Percentiles rank a stretch among this genome's conserved stretches.
phyloP scores from a whole-genome alignment of 2,329 filamentous ascomycete genomes.

The Cladophialophora chaetospira region DNA sequence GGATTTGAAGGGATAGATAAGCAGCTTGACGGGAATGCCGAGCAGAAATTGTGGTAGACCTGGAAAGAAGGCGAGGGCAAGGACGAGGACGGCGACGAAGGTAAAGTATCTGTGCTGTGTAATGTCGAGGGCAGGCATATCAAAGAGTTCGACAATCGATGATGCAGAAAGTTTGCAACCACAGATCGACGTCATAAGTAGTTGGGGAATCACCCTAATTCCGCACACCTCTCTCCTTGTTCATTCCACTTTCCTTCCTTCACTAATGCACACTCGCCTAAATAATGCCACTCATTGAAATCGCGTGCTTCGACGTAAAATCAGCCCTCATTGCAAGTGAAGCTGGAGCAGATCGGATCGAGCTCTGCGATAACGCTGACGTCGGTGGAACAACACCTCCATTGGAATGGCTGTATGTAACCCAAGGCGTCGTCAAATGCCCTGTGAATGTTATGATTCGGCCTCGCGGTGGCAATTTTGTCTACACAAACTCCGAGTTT shows the following conservation, averaged over 20 bases:
- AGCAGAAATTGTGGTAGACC: slow-evolving; percentile 31
- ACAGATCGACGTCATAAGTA: background rate
- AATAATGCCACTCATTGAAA: slow-evolving; percentile 12
- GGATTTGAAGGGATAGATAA: background rate
- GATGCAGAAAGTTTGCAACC: background rate
- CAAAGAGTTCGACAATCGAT: background rate
- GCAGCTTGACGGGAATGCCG: slow-evolving; percentile 21
- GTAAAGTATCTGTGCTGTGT: slow-evolving; percentile 28
- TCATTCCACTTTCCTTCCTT: background rate
- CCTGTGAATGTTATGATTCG: slow-evolving; percentile 59
- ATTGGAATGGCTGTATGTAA: slow-evolving; percentile 33
- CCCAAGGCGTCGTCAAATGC: slow-evolving; percentile 33
- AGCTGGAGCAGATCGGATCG: slow-evolving; percentile 53
- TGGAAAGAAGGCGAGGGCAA: slow-evolving; percentile 29
- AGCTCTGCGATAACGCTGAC: slow-evolving; percentile 49
- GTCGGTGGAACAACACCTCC: slow-evolving; percentile 48
- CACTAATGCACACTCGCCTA: background rate
- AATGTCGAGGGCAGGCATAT: slow-evolving; percentile 28
- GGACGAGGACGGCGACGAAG: slow-evolving; percentile 22
- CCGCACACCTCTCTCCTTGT: background rate
- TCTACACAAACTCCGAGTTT: slow-evolving; percentile 47
- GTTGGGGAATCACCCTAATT: background rate
- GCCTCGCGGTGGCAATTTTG: slow-evolving; percentile 50
- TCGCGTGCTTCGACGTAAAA: slow-evolving; percentile 15
- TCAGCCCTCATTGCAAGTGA: slow-evolving; percentile 48